A percentile compares a stretch with the other conserved stretches of the same genome.
Evolutionary conservation across 1,284 basidiomycete genomes (phyloP).

Genomic region (Cutaneotrichosporon spelunceum): DNA sequence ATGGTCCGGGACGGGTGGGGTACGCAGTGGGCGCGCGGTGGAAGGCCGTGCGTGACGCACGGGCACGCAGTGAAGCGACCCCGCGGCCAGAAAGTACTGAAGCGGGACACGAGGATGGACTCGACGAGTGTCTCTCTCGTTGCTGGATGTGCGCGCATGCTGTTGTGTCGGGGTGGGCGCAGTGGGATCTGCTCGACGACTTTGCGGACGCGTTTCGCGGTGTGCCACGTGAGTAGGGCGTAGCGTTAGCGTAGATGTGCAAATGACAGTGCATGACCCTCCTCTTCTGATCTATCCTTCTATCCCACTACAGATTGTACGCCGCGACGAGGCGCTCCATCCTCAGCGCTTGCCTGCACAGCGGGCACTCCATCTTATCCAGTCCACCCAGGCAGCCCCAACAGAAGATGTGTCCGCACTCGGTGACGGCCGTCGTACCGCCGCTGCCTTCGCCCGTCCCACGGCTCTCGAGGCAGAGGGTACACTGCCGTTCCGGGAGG

Average conservation of each 20-base stretch:
- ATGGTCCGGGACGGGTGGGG: background rate
- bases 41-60: constrained; percentile 16
- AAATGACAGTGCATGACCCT: constrained; percentile 1
- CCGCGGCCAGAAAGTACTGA: constrained; percentile 15
- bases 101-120: constrained; percentile 23
- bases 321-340: constrained; percentile 72
- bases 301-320: constrained; percentile 66
- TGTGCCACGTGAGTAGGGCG: background rate
- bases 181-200: constrained; percentile 79
- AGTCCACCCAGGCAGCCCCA: constrained; percentile 94
- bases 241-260: constrained; percentile 8
- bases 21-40: constrained; percentile 21
- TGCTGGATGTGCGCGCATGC: constrained; percentile 80
- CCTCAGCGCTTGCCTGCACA: constrained; percentile 75
- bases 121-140: constrained; percentile 38
- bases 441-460: constrained; percentile 56
- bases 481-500: constrained; percentile 70
- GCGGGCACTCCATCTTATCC: constrained; percentile 77
- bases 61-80: constrained; percentile 11
- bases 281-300: background rate
- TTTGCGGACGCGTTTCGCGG: constrained; percentile 52
- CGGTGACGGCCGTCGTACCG: constrained; percentile 67
- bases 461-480: constrained; percentile 80
- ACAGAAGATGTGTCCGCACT: constrained; percentile 91
- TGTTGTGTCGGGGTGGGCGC: constrained; percentile 75